Evolutionary conservation across 805 yeast genomes (phyloP), one percentile per base, ranked within the genome.

Genomic region (Barnettozyma vustinii): DNA sequence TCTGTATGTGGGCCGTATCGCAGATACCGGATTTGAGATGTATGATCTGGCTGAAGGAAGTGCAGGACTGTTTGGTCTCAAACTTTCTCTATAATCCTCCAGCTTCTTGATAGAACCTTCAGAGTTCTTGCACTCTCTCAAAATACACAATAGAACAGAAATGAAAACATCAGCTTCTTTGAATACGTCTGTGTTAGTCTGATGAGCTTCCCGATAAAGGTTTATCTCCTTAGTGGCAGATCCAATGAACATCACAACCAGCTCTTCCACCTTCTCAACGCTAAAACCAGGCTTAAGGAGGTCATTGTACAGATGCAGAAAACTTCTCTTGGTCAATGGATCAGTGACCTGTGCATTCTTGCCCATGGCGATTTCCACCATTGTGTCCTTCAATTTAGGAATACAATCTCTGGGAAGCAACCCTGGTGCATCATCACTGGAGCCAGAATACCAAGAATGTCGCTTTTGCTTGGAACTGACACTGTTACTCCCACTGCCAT

Each of bases 291-390:
- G 25, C 56, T 64, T 4, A 35, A 83, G 66, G 26, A 81, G 56
- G 41, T 80, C 83, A 48, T 81, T 81, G 61, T 85, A 84, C 49
- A 84, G 73, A 23, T 86, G 76, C 23, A 85, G 63, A 42, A 83
- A 70, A 45, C 83, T 75, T 33, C 85, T 68, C 52, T 86, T 70
- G 12, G 83, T 73, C 48, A 74, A 65, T 5, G 75, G 80, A 45
- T 77, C 80, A 37, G 68, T 58, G 23, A 60, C 48, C 9, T 62
- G 50, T 15, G 59, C 64, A 36, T 56, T 60, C 49, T 68, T 62
- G 25, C 73, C 71, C 67, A 79, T 67, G 20, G 84, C 79, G 2
- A 81, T 69, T 16, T 63, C 55, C 46, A 71, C 67, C 46, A 81
- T 66, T 26, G 66, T 62, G 5, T 59, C 60, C 58, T 76, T 79